Base-by-base conservation (phyloP, 176 grass and related monocot genomes). In the Oropetium thomaeum region DNA sequence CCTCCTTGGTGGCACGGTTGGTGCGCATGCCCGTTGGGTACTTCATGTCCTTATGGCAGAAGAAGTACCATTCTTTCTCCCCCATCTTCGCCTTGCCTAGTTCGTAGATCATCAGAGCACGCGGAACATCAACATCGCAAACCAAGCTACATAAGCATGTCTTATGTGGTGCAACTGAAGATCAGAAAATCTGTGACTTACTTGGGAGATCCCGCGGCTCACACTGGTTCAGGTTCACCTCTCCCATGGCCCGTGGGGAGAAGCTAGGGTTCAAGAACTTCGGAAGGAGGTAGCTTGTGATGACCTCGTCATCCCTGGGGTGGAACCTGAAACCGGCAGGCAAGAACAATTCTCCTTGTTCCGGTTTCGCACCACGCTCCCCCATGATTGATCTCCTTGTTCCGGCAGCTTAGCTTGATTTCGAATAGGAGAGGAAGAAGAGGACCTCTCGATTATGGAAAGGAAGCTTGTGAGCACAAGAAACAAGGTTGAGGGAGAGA, bases 181-280 rank as follows among this genome's bases (percentile, higher is more conserved):
- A 67, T 22, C 12, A 15, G 16, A 52, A 47, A 27, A 11, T 11
- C n/a, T 4, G 15, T 8, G 27, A 65, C 75, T 73, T 84, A 83
- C 85, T 73, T 69, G 94, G 94, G 22, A 97, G 88, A 71, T 97
- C 94, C 94, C 94, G 89, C 67, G 94, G 94, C 74, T 97, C 94
- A 48, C 70, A 85, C 81, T 91, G 91, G 86, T 97, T 97, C 62
- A 97, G 86, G 44, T 97, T 79, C 52, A 91, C 90, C 63, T 97
- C 94, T 5, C 67, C 84, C 9, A 90, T 59, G 15, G 84, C 76
- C 12, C 43, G 19, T 10, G 80, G 70, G 19, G 25, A 31, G 66
- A 90, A 87, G 60, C 60, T 81, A 76, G 84, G 84, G 65, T 81
- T 84, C 42, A 73, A 0, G 54, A 72, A 71, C 28, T 87, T 90